Conservation (phyloP, 2,329 filamentous ascomycete genomes). For the Tolypocladium guangdongense region DNA sequence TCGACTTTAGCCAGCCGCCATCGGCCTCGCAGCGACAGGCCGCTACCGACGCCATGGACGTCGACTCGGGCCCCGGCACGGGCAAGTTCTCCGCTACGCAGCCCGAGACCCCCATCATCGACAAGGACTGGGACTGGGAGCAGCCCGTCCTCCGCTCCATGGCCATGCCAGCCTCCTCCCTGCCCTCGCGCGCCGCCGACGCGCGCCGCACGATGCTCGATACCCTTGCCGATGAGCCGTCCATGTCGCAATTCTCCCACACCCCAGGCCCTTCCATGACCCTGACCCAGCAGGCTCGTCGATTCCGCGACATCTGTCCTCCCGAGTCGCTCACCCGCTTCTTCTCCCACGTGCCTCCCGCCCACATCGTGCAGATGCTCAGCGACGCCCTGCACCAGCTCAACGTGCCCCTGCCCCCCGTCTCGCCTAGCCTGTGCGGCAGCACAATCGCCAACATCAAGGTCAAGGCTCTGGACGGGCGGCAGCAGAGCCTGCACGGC, state of each 20-base stretch:
- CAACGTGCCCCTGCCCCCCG: constrained; percentile 60
- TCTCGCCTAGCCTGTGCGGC: constrained; percentile 33
- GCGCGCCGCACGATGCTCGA: constrained; percentile 38
- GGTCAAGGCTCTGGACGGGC: constrained; percentile 62
- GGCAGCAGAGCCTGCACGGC: constrained; percentile 62
- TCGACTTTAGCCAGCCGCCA: constrained; percentile 69
- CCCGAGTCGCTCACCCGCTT: constrained; percentile 82
- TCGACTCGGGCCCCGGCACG: constrained; percentile 42
- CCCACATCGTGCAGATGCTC: constrained; percentile 69
- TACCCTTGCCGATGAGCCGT: constrained; percentile 73
- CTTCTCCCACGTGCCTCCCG: constrained; percentile 69
- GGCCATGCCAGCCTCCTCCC: constrained; percentile 26
- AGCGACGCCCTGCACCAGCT: constrained; percentile 74
- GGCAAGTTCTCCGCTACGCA: constrained; percentile 67
- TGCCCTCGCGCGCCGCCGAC: constrained; percentile 19
- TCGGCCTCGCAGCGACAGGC: constrained; percentile 31
- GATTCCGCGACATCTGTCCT: constrained; percentile 86
- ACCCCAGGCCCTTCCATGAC: constrained; percentile 69
- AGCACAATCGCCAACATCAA: constrained; percentile 54
- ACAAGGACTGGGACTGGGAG: constrained; percentile 82
- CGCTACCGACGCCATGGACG: constrained; percentile 52
- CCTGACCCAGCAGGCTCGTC: constrained; percentile 78
- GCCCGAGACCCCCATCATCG: constrained; percentile 65
- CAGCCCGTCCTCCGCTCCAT: constrained; percentile 51
- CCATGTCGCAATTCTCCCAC: constrained; percentile 74